Conservation (phyloP, 1,284 basidiomycete genomes). For the Anthracocystis panici-leucophaei region DNA sequence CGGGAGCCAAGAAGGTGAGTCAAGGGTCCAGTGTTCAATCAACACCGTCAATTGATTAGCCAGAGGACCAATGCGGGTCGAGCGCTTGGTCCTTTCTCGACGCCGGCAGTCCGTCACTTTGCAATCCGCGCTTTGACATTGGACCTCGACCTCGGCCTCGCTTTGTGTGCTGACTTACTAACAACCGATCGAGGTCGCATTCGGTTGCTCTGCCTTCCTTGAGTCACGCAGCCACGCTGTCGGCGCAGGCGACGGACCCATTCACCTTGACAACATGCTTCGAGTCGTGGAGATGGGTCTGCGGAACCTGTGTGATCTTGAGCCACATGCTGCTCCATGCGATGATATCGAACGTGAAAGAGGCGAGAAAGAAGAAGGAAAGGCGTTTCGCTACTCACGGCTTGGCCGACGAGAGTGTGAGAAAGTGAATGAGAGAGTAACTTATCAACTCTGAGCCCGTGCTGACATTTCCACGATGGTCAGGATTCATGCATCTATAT, state of each 20-base stretch:
- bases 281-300: constrained; percentile 1
- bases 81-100: neutral
- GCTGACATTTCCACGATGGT: constrained; percentile 13
- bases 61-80: neutral
- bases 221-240: neutral
- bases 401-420: constrained; percentile 12
- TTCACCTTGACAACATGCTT: neutral
- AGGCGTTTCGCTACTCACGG: neutral
- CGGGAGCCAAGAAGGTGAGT: neutral
- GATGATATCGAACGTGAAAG: neutral
- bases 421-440: constrained; percentile 6
- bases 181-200: too few relatives aligned
- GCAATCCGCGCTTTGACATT: constrained; percentile 9
- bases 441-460: constrained; percentile 7
- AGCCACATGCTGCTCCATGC: neutral
- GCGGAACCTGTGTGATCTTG: neutral
- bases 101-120: neutral
- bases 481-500: constrained; percentile 4
- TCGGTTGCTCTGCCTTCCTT: too few relatives aligned
- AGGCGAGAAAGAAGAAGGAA: neutral
- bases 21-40: constrained; percentile 1
- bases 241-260: neutral
- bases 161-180: too few relatives aligned
- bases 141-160: neutral
- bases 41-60: neutral